Evolutionary conservation across 2,329 filamentous ascomycete species (phyloP), one percentile per base, ranked within the genome.

Genomic region (Keithomyces neogunnii): DNA sequence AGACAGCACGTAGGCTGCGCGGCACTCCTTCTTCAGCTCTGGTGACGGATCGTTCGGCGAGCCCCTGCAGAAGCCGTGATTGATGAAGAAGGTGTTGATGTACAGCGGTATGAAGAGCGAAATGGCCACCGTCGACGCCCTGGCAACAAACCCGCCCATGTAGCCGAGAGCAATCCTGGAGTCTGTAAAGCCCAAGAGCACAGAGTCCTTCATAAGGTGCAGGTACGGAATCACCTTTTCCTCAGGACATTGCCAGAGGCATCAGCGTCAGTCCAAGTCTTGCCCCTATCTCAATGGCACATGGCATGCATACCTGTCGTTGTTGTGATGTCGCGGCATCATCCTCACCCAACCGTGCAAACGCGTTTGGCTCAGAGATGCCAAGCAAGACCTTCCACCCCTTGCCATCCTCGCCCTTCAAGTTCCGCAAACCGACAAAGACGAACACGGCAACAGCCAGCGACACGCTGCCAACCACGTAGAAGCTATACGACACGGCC

Each of bases 71-170:
- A 88, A 85, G 2, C 89, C 91, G 49, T 86, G 85, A 47, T 75
- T 73, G 56, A 92, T 87, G 68, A 92, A 97, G 67, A 89, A 96
- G 29, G 89, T 85, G 65, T 97, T 97, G 60, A 96, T 83, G 63
- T 88, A 95, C 2, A 99, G 78, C 1, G 93, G 93, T 50, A 99
- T 87, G 70, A 97, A 99, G 5, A 97, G 80, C 1, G 89, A 95
- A 57, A 99, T 95, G 49, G 88, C 92, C 4, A 99, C 93, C 0
- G 90, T 96, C 1, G 91, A 96, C 6, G 93, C 91, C 51, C 93
- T 84, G 8, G 91, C 92, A 2, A 99, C 92, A 61, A 97, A 96
- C 1, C 93, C 93, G 55, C 92, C 93, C 0, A 97, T 73, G 62
- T 97, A 99, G 31, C 88, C 92, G 0, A 97, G 77, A 19, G 83